Percentiles rank a stretch among this genome's conserved stretches.
Evolutionary conservation across 23 red algal genomes (phyloP).

Genomic region (Pyropia haitanensis): DNA sequence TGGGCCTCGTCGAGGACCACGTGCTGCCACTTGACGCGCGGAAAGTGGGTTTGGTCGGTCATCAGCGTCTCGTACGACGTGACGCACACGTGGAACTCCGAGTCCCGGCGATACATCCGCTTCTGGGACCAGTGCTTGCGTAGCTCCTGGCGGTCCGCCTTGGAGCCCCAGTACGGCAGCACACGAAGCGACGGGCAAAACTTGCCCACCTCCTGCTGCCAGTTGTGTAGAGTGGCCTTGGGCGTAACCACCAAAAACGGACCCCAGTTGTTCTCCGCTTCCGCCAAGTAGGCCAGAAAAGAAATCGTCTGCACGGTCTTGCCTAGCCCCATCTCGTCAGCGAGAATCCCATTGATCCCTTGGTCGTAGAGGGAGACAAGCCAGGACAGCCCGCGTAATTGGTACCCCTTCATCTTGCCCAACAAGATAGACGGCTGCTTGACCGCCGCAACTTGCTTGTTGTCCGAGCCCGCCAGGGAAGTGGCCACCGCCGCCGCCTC

Average conservation of each 20-base stretch:
- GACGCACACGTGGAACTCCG: constrained; percentile 95
- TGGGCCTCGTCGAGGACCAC: constrained; percentile 98
- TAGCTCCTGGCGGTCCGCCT: constrained; percentile 69
- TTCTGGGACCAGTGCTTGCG: constrained; percentile 83
- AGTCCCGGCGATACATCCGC: constrained; percentile 63
- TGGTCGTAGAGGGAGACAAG: constrained; percentile 95
- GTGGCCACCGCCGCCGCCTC: constrained; percentile 2
- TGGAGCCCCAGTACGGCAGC: constrained; percentile 86
- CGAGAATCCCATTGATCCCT: constrained; percentile 97
- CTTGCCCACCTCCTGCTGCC: constrained; percentile 89
- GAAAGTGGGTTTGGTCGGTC: constrained; percentile 76
- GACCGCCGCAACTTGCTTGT: constrained; percentile 53
- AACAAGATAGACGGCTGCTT: constrained; percentile 76
- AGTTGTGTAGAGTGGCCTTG: constrained; percentile 93
- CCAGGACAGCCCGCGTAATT: constrained; percentile 88
- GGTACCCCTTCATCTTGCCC: constrained; percentile 92
- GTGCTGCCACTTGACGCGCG: constrained; percentile 90
- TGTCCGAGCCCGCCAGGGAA: constrained; percentile 20
- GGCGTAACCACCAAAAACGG: constrained; percentile 93
- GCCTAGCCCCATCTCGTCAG: constrained; percentile 99
- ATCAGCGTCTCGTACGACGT: constrained; percentile 92
- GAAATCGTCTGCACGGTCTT: constrained; percentile 99
- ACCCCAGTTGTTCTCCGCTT: constrained; percentile 87
- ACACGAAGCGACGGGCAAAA: constrained; percentile 78
- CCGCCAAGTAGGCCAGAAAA: constrained; percentile 81